phyloP scores from a whole-genome alignment of 2,329 filamentous ascomycete species.

The Alternaria sp. region DNA sequence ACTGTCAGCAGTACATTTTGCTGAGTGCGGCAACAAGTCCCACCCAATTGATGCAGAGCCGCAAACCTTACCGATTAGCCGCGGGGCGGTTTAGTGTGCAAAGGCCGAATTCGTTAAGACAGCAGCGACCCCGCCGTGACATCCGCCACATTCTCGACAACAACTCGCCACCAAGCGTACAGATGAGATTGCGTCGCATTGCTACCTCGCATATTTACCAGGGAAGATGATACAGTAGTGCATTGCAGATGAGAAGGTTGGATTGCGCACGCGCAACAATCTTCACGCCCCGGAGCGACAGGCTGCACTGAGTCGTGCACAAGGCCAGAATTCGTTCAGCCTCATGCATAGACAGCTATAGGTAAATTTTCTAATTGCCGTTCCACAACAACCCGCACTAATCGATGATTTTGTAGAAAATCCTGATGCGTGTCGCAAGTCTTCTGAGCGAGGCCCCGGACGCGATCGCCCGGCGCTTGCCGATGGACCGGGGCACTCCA shows the following conservation, averaged over 20 bases:
- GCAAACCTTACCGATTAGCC: slow-evolving; percentile 29
- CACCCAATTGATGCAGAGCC: slow-evolving; percentile 7
- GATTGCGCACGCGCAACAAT: neutral
- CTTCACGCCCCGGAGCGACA: neutral
- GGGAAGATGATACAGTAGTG: neutral
- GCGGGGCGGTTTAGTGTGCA: slow-evolving; percentile 20
- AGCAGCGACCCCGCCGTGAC: slow-evolving; percentile 19
- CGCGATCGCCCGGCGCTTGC: slow-evolving; percentile 18
- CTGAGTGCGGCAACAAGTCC: neutral
- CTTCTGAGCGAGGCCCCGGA: slow-evolving; percentile 17
- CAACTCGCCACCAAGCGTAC: slow-evolving; percentile 2
- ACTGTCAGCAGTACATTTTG: neutral
- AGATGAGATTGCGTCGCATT: neutral
- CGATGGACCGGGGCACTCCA: slow-evolving; percentile 21
- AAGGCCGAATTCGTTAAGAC: slow-evolving; percentile 10
- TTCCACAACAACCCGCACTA: slow-evolving; percentile 12
- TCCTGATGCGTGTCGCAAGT: slow-evolving; percentile 12
- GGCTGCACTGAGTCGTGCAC: slow-evolving; percentile 1
- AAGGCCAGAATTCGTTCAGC: neutral
- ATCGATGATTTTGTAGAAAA: slow-evolving; percentile 10
- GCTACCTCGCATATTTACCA: neutral
- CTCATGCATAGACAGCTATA: slow-evolving; percentile 7
- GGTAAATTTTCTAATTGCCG: slow-evolving; percentile 9
- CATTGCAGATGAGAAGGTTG: neutral
- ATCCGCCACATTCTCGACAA: slow-evolving; percentile 22